Conservation (phyloP, 441 rosid genomes). For the Mallotus japonicus region DNA sequence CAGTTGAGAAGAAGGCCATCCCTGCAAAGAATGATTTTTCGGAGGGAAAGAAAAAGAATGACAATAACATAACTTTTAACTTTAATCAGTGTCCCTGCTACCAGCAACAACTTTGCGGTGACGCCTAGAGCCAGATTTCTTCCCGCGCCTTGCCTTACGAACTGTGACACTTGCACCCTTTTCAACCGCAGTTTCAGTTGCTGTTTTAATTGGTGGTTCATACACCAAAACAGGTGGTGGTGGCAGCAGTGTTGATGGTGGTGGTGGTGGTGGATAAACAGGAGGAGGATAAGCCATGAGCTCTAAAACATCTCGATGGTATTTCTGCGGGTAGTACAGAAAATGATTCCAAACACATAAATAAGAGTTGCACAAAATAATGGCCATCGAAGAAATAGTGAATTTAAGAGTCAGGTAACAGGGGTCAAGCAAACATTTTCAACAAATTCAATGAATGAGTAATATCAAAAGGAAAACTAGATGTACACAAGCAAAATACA, state of each 20-base stretch:
- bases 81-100: slow-evolving; percentile 37
- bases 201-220: slow-evolving; percentile 36
- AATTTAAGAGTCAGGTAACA: neutral
- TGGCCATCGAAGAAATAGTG: neutral
- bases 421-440: too few species aligned
- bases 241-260: slow-evolving; percentile 11
- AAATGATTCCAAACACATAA: neutral
- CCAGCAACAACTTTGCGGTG: slow-evolving; percentile 63
- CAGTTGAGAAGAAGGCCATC: too few species aligned
- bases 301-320: slow-evolving; percentile 65
- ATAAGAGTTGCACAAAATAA: neutral
- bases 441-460: neutral
- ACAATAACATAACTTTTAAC: slow-evolving; percentile 29
- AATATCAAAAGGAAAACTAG: neutral
- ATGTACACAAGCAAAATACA: neutral
- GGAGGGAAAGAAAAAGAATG: slow-evolving; percentile 35
- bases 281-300: slow-evolving; percentile 41
- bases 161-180: slow-evolving; percentile 28
- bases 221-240: slow-evolving; percentile 30
- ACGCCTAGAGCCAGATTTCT: slow-evolving; percentile 61
- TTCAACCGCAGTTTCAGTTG: slow-evolving; percentile 35
- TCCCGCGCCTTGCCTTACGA: slow-evolving; percentile 48
- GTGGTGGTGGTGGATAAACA: slow-evolving; percentile 39
- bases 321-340: slow-evolving; percentile 46
- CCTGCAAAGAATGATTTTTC: slow-evolving; percentile 27